Evolutionary conservation across 1,284 basidiomycete species (phyloP).

Genomic region (Coniferiporia sulphurascens): DNA sequence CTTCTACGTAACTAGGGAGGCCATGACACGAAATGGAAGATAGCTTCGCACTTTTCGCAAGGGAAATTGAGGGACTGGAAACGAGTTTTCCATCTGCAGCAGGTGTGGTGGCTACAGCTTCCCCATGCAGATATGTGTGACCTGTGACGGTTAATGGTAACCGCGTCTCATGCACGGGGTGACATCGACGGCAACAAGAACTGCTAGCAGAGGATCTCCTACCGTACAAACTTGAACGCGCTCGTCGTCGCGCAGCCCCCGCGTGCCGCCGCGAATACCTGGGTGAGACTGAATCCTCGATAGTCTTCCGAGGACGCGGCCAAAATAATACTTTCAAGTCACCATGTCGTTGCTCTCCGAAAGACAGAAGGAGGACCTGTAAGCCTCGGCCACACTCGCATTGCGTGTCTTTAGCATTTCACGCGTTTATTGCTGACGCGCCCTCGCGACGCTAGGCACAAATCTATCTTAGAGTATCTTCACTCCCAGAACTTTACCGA

Average conservation of each 20-base stretch:
- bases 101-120: no score
- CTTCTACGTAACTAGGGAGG: no score
- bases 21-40: no score
- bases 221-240: background rate
- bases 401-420: background rate
- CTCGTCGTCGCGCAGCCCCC: background rate
- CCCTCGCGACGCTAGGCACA: slow-evolving; percentile 37
- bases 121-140: no score
- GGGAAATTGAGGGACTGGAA: no score
- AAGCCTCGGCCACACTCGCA: slow-evolving; percentile 7
- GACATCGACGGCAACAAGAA: no score
- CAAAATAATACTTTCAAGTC: background rate
- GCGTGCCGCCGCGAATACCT: background rate
- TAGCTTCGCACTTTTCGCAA: no score
- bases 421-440: slow-evolving; percentile 20
- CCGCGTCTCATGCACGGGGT: no score
- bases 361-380: slow-evolving; percentile 61
- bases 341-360: slow-evolving; percentile 38
- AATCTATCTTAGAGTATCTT: slow-evolving; percentile 60
- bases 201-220: no score
- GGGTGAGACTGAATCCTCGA: background rate
- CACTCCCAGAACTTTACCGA: slow-evolving; percentile 41
- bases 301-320: background rate
- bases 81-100: no score
- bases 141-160: no score